These are phyloP conservation scores for Sporisorium reilianum DNA, from an alignment of 1,284 basidiomycete species.

Conservation along the genomic window DNA sequence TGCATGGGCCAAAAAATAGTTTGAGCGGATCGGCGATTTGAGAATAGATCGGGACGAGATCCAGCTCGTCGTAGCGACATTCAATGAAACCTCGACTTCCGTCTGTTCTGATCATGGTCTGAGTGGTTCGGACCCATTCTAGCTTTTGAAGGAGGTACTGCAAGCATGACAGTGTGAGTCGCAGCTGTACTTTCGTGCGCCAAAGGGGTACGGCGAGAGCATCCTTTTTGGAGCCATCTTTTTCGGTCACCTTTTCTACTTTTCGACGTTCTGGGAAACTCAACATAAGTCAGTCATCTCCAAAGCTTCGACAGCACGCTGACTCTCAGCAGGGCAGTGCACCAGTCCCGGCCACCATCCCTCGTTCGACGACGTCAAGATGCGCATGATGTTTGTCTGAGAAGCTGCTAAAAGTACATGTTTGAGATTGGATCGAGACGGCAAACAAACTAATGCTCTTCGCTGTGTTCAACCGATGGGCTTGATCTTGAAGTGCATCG, in stretches of 20 bases:
- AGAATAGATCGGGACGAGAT: neutral
- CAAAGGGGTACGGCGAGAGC: neutral
- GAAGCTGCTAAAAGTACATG: conserved; percentile 26
- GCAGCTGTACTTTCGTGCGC: neutral
- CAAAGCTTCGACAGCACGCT: neutral
- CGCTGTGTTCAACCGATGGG: conserved; percentile 74
- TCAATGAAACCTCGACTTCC: too few relatives aligned
- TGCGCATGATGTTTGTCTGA: neutral
- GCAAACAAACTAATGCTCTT: neutral
- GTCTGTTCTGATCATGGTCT: neutral
- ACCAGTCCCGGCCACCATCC: neutral
- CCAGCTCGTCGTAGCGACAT: neutral
- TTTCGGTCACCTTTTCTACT: neutral
- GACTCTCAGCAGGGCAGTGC: too few relatives aligned
- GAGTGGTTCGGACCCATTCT: neutral
- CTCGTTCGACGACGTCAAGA: neutral
- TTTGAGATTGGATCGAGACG: too few relatives aligned
- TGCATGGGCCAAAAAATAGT: conserved; percentile 4
- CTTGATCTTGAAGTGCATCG: conserved; percentile 99
- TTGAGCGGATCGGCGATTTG: conserved; percentile 11
- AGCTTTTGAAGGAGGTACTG: neutral
- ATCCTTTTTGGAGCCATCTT: conserved; percentile 9
- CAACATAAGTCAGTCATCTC: neutral
- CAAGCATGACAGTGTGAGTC: neutral
- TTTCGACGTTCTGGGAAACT: neutral